Evolutionary conservation across 2,329 filamentous ascomycete species (phyloP).

Genomic region (Parascedosporium putredinis): DNA sequence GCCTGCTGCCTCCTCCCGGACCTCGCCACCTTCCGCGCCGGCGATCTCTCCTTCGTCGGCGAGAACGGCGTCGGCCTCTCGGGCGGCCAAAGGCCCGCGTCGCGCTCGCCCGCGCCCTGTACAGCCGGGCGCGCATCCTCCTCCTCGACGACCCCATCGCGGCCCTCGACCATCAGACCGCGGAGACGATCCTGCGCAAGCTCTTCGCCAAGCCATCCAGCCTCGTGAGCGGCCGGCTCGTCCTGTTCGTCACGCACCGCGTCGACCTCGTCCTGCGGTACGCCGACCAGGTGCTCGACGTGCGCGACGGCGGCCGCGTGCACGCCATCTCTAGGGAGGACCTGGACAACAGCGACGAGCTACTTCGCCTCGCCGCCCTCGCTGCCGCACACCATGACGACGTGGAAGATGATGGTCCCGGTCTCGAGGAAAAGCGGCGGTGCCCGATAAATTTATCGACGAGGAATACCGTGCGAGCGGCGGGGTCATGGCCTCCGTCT

Average conservation of each 20-base stretch:
- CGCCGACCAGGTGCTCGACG: slow-evolving; percentile 63
- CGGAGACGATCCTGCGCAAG: slow-evolving; percentile 50
- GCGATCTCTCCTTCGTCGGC: slow-evolving; percentile 49
- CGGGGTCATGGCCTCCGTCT: slow-evolving; percentile 64
- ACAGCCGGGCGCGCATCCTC: slow-evolving; percentile 45
- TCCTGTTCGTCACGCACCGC: slow-evolving; percentile 70
- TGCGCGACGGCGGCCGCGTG: slow-evolving; percentile 53
- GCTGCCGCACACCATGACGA: neutral
- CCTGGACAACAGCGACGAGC: slow-evolving; percentile 24
- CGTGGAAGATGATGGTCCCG: slow-evolving; percentile 7
- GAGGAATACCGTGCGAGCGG: slow-evolving; percentile 67
- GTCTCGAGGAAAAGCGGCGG: slow-evolving; percentile 21
- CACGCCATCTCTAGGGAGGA: slow-evolving; percentile 36
- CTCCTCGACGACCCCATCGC: slow-evolving; percentile 55
- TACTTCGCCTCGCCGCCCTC: slow-evolving; percentile 25
- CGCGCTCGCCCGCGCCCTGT: slow-evolving; percentile 51
- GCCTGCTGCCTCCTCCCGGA: slow-evolving; percentile 49
- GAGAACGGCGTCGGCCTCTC: slow-evolving; percentile 54
- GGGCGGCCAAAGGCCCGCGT: slow-evolving; percentile 55
- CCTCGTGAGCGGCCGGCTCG: slow-evolving; percentile 54
- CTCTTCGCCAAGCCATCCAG: slow-evolving; percentile 28
- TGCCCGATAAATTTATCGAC: slow-evolving; percentile 68
- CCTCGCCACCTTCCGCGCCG: slow-evolving; percentile 42
- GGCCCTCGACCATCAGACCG: slow-evolving; percentile 52
- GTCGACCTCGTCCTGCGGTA: slow-evolving; percentile 68